Base-by-base conservation (phyloP, 495 filamentous ascomycete genomes). In the Chaetomium tenue region DNA sequence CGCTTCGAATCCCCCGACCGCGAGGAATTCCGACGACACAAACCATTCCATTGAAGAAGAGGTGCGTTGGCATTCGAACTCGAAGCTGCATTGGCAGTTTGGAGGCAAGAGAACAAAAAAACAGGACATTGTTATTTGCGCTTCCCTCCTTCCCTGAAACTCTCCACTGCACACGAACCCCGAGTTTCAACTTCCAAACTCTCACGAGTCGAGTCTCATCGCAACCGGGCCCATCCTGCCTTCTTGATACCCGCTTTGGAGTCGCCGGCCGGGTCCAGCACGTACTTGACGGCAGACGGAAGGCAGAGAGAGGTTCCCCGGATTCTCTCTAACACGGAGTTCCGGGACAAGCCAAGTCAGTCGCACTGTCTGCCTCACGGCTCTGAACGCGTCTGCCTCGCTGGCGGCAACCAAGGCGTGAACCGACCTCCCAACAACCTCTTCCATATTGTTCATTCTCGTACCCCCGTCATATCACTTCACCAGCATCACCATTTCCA, bases 61-160 rank as follows among this genome's bases (percentile, higher is more conserved):
- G 65, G 65, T 67, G 48, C 65, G 65, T 67, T 63, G 64, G 47
- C 54, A 63, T 58, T 66, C 48, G 59, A 50, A 30, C 55, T n/a
- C 25, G 23, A 30, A 16, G 22, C 30, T 54, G 20, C 47, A 30
- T 52, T 3, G 22, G 12, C 23, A 52, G 39, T 13, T 20, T n/a
- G 47, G 26, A 51, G 28, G 44, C 39, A 42, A 20, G 5, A 25
- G 33, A 18, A 22, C 54, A 42, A n/a, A 20, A 42, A 30, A 23
- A 16, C 16, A 23, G 33, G 5, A 6, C 52, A 13, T 56, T n/a
- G 60, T 47, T 50, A n/a, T 42, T 2, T 42, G 4, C 30, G n/a
- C 20, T 51, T 20, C 15, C 61, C 48, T 39, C 30, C 28, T 46
- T 58, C 15, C 26, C 40, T 30, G 12, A 13, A 23, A 23, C 50